Evolutionary conservation across 1,139 yeast genomes (phyloP), one percentile per base, ranked within the genome.

Genomic region (Lodderomyces metapsilosis): DNA sequence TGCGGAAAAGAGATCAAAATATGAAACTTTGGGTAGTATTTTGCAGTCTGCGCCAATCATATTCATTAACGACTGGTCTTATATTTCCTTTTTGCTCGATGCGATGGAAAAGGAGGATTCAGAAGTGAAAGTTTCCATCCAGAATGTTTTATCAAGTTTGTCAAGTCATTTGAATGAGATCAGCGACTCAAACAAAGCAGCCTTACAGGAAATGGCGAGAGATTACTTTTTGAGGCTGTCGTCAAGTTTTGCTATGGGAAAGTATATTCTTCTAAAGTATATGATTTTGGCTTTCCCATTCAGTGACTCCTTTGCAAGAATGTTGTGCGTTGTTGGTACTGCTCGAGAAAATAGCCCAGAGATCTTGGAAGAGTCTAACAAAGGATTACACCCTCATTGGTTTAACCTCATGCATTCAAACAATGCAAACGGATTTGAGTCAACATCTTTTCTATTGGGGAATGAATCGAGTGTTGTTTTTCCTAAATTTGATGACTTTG

Each of bases 311-410:
- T 78, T 78, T 34, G 88, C 94, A 0, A 71, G 97, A 46, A 55
- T 77, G 41, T 63, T 88, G 32, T 84, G 92, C 54, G 59, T 89
- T 15, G 59, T 84, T 39, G 96, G 89, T 7, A 62, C 88, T 9
- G 64, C 78, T 13, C 54, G 69, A 21, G 62, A 60, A 3, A 85
- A 84, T 50, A 70, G 86, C 40, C 72, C 88, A 1, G 96, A 88
- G 50, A 78, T 84, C 0, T 67, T 82, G 11, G 96, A 89, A 53
- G 97, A 89, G 58, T 84, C 96, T 0, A 61, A 62, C n/a, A 79
- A 79, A 46, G 98, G 98, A 0, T 67, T 92, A 22, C 82, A 88
- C 56, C 97, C 97, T 0, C 78, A 86, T 54, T 77, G 84, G 80
- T 82, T 77, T 54, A 68, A 65, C 39, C 59, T 71, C 7, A 55